Conservation (phyloP, 805 yeast genomes). For the Candida corydali region DNA sequence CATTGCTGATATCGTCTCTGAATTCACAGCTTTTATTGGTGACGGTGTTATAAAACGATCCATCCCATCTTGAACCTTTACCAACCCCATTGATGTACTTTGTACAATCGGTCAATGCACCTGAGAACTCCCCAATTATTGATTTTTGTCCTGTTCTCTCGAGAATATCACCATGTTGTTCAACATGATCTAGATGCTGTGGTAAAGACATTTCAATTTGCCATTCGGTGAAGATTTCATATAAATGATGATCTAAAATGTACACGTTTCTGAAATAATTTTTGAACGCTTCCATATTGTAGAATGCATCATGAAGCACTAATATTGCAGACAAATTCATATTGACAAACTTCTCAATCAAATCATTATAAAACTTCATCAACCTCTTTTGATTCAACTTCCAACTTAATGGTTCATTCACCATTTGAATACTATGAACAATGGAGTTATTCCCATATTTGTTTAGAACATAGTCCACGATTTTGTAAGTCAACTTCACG, state of each 20-base stretch:
- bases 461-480: slow-evolving; percentile 49
- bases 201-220: slow-evolving; percentile 58
- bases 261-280: slow-evolving; percentile 26
- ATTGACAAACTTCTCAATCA: slow-evolving; percentile 59
- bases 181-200: slow-evolving; percentile 48
- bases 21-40: slow-evolving; percentile 59
- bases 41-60: slow-evolving; percentile 40
- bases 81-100: slow-evolving; percentile 85
- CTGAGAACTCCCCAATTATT: slow-evolving; percentile 85
- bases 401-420: slow-evolving; percentile 88
- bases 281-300: slow-evolving; percentile 63
- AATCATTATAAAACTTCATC: slow-evolving; percentile 55
- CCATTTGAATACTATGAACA: slow-evolving; percentile 75
- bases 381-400: slow-evolving; percentile 54
- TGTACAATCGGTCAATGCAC: slow-evolving; percentile 90
- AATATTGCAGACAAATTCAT: slow-evolving; percentile 46
- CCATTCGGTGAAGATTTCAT: slow-evolving; percentile 72
- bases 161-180: slow-evolving; percentile 24
- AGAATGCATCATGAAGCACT: slow-evolving; percentile 81
- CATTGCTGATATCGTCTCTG: slow-evolving; percentile 47
- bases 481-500: slow-evolving; percentile 45
- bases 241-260: slow-evolving; percentile 86
- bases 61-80: slow-evolving; percentile 78
- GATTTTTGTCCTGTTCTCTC: slow-evolving; percentile 65
- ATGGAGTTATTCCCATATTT: slow-evolving; percentile 73